These are phyloP conservation scores for Yamadazyma dendronema DNA, from an alignment of 1,139 yeast genomes.

Conservation along the genomic window DNA sequence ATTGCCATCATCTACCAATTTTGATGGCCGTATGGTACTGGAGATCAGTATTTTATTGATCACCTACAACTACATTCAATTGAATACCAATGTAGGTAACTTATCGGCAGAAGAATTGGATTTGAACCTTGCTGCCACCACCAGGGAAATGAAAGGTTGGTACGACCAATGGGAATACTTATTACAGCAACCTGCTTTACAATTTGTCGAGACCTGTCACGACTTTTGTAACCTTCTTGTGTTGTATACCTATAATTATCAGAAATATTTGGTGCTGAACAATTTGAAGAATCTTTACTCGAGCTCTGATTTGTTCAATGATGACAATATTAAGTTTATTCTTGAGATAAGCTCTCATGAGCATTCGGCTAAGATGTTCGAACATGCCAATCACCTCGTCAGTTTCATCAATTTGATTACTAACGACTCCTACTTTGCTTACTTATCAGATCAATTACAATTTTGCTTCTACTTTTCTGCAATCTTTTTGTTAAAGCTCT, in stretches of 20 bases:
- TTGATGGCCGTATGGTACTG: slow-evolving; percentile 82
- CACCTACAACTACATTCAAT: slow-evolving; percentile 60
- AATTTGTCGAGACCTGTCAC: slow-evolving; percentile 73
- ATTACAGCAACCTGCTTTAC: slow-evolving; percentile 70
- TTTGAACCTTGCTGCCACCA: slow-evolving; percentile 23
- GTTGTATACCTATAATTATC: slow-evolving; percentile 28
- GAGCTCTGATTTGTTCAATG: slow-evolving; percentile 18
- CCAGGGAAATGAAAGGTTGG: slow-evolving; percentile 54
- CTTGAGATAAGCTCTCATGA: slow-evolving; percentile 17
- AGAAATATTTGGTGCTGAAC: slow-evolving; percentile 17
- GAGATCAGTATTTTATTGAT: slow-evolving; percentile 67
- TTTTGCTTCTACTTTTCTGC: slow-evolving; percentile 55
- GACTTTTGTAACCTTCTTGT: slow-evolving; percentile 62
- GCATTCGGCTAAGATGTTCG: slow-evolving; percentile 24
- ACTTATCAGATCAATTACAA: slow-evolving; percentile 67
- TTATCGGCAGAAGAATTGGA: slow-evolving; percentile 23
- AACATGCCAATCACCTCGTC: slow-evolving; percentile 44
- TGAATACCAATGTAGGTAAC: slow-evolving; percentile 23
- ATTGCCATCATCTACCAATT: slow-evolving; percentile 66
- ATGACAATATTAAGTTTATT: slow-evolving; percentile 24
- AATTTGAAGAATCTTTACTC: slow-evolving; percentile 9
- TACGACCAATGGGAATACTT: slow-evolving; percentile 69
- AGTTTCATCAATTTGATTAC: slow-evolving; percentile 39
- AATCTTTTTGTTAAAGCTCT: slow-evolving; percentile 37
- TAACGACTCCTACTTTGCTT: slow-evolving; percentile 64